Conservation (phyloP, 1,139 yeast species). For the Blastobotrys arbuscula region DNA sequence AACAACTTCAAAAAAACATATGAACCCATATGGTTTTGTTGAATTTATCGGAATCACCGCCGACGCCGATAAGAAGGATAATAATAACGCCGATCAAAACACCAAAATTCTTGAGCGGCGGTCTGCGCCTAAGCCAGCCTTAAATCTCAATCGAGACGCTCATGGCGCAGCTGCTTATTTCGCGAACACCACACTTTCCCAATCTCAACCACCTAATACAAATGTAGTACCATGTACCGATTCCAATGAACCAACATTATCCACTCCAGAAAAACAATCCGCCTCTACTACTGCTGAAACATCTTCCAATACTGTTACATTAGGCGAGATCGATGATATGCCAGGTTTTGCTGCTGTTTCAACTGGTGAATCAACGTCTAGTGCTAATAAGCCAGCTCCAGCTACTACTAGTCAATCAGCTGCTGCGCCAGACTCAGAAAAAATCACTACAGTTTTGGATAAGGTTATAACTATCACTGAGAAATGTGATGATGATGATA, state of each 20-base stretch:
- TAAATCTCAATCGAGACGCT: not conserved
- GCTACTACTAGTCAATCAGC: not conserved
- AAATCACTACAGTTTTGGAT: not conserved
- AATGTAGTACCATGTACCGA: not conserved
- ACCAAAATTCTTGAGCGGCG: not conserved
- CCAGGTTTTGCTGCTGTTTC: not conserved
- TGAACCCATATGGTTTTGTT: conserved; percentile 1
- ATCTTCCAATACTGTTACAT: no score
- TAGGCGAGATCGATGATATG: no score
- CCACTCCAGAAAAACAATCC: no score
- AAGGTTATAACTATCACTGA: not conserved
- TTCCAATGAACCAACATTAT: no score
- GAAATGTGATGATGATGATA: not conserved
- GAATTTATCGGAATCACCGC: not conserved
- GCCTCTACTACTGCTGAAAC: no score
- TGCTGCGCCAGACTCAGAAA: not conserved
- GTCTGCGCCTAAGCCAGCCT: not conserved
- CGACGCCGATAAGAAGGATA: not conserved
- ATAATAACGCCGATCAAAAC: not conserved
- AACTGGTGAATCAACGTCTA: not conserved
- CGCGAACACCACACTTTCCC: not conserved
- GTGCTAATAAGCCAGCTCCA: no score
- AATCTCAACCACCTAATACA: not conserved
- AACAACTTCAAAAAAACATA: not conserved
- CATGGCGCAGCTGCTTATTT: not conserved